Percentiles rank a stretch among this genome's conserved stretches.
phyloP scores from a whole-genome alignment of 2,329 filamentous ascomycete genomes.

The Coniochaeta ligniaria region DNA sequence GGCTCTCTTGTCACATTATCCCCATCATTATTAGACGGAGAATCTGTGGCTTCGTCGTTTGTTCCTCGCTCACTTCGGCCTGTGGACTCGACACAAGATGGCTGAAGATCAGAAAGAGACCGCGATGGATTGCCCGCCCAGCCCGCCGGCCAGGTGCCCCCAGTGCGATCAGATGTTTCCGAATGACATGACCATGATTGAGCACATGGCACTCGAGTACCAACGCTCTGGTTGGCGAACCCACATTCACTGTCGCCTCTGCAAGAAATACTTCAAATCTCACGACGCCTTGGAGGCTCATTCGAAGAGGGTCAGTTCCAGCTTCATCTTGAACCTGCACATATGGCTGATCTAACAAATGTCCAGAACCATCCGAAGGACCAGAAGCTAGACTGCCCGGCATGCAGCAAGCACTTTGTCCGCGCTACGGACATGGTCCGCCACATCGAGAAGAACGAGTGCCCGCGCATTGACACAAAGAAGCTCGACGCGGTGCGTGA shows the following conservation, averaged over 20 bases:
- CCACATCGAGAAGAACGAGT: neutral
- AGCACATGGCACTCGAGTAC: neutral
- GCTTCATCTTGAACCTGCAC: neutral
- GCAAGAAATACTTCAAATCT: neutral
- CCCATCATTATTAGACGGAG: too few relatives aligned
- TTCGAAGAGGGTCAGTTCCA: neutral
- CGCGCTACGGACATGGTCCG: neutral
- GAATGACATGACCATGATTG: neutral
- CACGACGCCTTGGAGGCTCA: neutral
- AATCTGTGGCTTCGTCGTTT: too few relatives aligned
- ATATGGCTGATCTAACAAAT: neutral
- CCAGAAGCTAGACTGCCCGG: neutral
- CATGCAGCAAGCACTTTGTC: neutral
- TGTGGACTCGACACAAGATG: neutral
- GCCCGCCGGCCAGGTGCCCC: neutral
- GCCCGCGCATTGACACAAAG: neutral
- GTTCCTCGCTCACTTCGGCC: neutral
- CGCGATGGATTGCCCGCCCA: neutral
- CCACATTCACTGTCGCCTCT: neutral
- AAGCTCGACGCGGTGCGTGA: neutral
- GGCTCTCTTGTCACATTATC: too few relatives aligned
- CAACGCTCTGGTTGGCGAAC: neutral
- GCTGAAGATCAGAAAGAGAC: neutral
- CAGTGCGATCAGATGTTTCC: neutral
- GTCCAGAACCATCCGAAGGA: neutral